A percentile compares a stretch with the other conserved stretches of the same genome.
phyloP scores from a whole-genome alignment of 1,139 yeast genomes.

The Zygosaccharomyces sapae region DNA sequence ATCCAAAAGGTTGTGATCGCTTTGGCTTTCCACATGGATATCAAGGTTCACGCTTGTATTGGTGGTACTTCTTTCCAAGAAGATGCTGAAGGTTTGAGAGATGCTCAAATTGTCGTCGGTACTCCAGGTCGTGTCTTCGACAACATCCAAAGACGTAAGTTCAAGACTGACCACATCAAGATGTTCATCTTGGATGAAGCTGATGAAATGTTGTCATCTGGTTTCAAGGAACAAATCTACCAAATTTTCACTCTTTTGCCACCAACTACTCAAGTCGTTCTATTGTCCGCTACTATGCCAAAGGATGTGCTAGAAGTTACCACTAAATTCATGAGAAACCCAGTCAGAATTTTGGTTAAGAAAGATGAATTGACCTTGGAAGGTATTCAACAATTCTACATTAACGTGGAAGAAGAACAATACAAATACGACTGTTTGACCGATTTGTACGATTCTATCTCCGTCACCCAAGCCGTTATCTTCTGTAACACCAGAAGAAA shows the following conservation, averaged over 20 bases:
- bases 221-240: constrained; percentile 97
- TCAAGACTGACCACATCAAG: constrained; percentile 84
- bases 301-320: constrained; percentile 95
- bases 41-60: constrained; percentile 95
- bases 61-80: constrained; percentile 95
- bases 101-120: constrained; percentile 94
- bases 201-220: constrained; percentile 95
- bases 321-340: constrained; percentile 94
- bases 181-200: constrained; percentile 99
- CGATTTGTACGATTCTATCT: constrained; percentile 95
- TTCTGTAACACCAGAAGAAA: constrained; percentile 99
- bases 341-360: constrained; percentile 94
- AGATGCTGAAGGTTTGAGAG: constrained; percentile 86
- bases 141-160: constrained; percentile 92
- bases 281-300: constrained; percentile 97
- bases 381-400: constrained; percentile 96
- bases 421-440: constrained; percentile 94
- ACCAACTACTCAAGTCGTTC: constrained; percentile 91
- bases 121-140: constrained; percentile 99
- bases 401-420: constrained; percentile 89
- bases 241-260: constrained; percentile 94
- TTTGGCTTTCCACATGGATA: constrained; percentile 88
- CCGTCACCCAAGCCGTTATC: constrained; percentile 98
- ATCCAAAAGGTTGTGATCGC: constrained; percentile 94
- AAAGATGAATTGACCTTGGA: constrained; percentile 97